Evolutionary conservation across 1,284 basidiomycete genomes (phyloP), one percentile per base, ranked within the genome.

Genomic region (Ustilago loliicola): DNA sequence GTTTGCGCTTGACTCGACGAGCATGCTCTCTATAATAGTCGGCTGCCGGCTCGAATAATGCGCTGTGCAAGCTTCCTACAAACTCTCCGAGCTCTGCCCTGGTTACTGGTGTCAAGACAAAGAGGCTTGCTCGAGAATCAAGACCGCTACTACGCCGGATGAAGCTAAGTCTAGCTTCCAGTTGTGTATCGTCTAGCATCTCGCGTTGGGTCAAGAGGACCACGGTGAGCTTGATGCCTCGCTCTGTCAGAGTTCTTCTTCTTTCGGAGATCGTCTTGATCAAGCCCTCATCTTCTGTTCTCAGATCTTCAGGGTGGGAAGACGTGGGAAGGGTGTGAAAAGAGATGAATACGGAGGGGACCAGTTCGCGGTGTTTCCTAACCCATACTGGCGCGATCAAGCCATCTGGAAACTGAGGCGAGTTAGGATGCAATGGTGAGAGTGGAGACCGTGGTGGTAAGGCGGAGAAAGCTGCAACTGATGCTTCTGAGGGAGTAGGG

Each of bases 371-470:
- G 83, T 98, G 96, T 87, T 98, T 99, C 53, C 95, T 90, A 19
- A 98, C 91, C 96, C 96, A 99, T 80, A 98, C 94, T 0, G 96
- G 96, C 1, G 96, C 94, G 66, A 99, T 94, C 55, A 99, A 88
- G 0, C 96, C 96, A 85, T 99, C 96, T 0, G 96, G 96, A 85
- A 94, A 91, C 17, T 97, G 88, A 0, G 96, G 96, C 0, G 94
- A 96, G 1, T 92, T 90, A 0, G 93, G 92, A 0, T 93, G 94
- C 29, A 97, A 88, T 0, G 96, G 96, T 0, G 94, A 97, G 9
- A 98, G 89, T 0, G 95, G 95, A 0, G 95, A 98, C 86, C 95
- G 94, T 58, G 73, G 72, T 58, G 60, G 84, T 57, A 77, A 80
- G 53, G 56, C 62, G 25, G 63, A 78, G 61, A 71, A 78, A 15